phyloP scores from a whole-genome alignment of 805 yeast species.

The Debaryomyces hansenii region DNA sequence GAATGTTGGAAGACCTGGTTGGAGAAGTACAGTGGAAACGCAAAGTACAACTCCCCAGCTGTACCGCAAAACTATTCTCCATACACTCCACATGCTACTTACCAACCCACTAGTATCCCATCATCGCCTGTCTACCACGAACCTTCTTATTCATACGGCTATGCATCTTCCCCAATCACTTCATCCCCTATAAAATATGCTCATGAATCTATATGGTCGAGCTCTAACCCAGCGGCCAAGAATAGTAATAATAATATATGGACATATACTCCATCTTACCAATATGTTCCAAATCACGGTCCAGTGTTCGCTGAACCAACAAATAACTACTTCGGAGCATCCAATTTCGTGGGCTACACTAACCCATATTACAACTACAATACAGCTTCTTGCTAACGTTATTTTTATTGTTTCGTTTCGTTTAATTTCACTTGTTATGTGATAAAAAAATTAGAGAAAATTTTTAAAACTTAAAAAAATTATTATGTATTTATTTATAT shows the following conservation, averaged over 20 bases:
- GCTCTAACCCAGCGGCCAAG: constrained; percentile 4
- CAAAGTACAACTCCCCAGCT: constrained; percentile 2
- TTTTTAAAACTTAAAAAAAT: neutral
- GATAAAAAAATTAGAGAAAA: neutral
- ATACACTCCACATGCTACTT: neutral
- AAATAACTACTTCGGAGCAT: constrained; percentile 18
- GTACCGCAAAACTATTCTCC: constrained; percentile 3
- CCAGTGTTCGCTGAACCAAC: constrained; percentile 14
- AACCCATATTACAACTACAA: constrained; percentile 38
- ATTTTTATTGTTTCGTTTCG: neutral
- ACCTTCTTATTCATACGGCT: constrained; percentile 12
- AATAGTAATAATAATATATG: constrained; percentile 16
- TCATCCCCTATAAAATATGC: constrained; percentile 25
- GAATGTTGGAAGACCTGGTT: constrained; percentile 48
- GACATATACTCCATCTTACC: constrained; percentile 24
- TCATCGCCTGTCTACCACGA: constrained; percentile 17
- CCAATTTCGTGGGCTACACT: constrained; percentile 32
- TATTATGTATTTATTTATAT: neutral
- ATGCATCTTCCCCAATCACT: constrained; percentile 22
- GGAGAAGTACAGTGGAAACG: constrained; percentile 24
- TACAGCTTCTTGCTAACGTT: constrained; percentile 24
- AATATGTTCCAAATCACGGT: constrained; percentile 12
- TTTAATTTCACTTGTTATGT: neutral
- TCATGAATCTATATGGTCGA: constrained; percentile 29
- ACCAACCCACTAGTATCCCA: constrained; percentile 13